Conservation (phyloP, 805 yeast genomes). For the Isabelozyma pseudorhagii region DNA sequence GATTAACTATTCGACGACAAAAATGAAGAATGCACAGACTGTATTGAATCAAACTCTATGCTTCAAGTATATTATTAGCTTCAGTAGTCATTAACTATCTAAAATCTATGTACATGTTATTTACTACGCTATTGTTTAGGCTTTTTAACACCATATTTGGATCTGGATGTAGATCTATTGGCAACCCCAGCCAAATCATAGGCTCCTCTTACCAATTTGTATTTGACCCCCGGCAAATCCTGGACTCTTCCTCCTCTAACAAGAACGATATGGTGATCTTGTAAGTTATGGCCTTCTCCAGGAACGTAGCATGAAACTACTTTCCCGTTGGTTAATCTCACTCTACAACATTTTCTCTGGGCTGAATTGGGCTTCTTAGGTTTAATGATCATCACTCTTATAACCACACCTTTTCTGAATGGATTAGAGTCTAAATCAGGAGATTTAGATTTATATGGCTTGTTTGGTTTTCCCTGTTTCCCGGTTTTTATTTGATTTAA, state of each 20-base stretch:
- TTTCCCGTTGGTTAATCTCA: constrained; percentile 84
- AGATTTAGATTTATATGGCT: constrained; percentile 54
- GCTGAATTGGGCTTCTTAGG: constrained; percentile 99
- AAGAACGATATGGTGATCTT: constrained; percentile 93
- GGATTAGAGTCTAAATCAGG: constrained; percentile 87
- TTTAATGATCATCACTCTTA: constrained; percentile 89
- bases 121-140: constrained; percentile 39
- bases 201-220: constrained; percentile 90
- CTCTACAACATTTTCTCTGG: constrained; percentile 94
- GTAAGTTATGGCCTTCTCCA: constrained; percentile 98
- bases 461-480: constrained; percentile 44
- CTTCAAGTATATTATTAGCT: neutral
- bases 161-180: constrained; percentile 82
- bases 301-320: constrained; percentile 91
- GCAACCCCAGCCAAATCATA: constrained; percentile 94
- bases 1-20: neutral
- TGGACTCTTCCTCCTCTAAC: constrained; percentile 99
- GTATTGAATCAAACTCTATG: neutral
- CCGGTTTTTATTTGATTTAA: constrained; percentile 77
- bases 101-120: too few species aligned
- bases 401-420: constrained; percentile 87
- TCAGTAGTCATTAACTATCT: too few species aligned
- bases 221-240: constrained; percentile 97
- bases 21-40: too few species aligned
- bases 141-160: constrained; percentile 90